A percentile compares a stretch with the other conserved stretches of the same genome.
Conservation (phyloP, 2,329 filamentous ascomycete species). For the Trichoderma sp. region DNA sequence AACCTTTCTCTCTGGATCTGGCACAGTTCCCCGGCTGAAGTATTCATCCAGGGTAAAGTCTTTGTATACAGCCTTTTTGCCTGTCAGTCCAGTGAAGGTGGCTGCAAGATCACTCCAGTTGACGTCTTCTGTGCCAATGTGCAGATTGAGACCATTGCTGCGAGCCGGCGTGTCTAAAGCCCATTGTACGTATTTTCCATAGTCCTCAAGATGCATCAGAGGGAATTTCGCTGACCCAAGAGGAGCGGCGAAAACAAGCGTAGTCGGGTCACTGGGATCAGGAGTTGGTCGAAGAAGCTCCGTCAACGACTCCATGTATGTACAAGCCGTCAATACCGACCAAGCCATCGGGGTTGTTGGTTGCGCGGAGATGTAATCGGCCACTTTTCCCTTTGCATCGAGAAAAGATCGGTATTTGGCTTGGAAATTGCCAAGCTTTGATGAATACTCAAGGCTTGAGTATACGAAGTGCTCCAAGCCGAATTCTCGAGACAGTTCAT, state of each 20-base stretch:
- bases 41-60: not conserved
- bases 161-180: not conserved
- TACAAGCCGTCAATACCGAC: not conserved
- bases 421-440: not conserved
- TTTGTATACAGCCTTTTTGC: not conserved
- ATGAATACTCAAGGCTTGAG: not conserved
- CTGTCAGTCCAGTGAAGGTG: not conserved
- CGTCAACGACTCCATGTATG: not conserved
- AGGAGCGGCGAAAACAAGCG: not conserved
- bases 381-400: constrained; percentile 2
- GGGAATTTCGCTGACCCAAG: not conserved
- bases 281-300: not conserved
- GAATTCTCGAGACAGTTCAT: constrained; percentile 2
- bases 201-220: not conserved
- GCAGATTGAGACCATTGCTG: not conserved
- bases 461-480: not conserved
- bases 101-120: not conserved
- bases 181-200: not conserved
- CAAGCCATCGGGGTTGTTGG: not conserved
- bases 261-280: not conserved
- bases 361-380: not conserved
- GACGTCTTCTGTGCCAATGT: not conserved
- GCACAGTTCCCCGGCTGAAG: not conserved
- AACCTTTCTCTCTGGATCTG: not conserved
- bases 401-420: not conserved